These are phyloP conservation scores for Postia placenta DNA, from an alignment of 768 basidiomycete species.

Conservation along the genomic window DNA sequence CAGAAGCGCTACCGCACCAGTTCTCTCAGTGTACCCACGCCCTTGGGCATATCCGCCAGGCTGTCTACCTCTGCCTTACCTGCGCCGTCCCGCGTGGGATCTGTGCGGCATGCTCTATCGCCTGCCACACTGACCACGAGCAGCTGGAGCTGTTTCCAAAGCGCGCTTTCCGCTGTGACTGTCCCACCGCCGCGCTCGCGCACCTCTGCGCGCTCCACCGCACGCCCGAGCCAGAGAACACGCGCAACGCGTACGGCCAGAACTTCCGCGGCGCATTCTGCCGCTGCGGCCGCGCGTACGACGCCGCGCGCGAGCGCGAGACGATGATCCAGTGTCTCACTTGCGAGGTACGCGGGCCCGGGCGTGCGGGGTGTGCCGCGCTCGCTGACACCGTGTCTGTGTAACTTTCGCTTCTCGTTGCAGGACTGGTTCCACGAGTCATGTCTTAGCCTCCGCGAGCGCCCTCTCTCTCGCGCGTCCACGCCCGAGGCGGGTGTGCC, in stretches of 20 bases:
- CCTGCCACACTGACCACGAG: conserved; percentile 83
- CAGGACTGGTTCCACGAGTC: conserved; percentile 94
- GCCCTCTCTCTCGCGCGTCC: conserved; percentile 44
- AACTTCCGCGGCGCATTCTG: conserved; percentile 74
- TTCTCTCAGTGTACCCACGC: conserved; percentile 38
- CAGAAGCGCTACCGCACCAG: conserved; percentile 35
- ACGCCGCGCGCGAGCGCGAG: conserved; percentile 67
- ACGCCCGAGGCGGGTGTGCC: conserved; percentile 22
- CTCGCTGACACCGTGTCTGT: conserved; percentile 2
- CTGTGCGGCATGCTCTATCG: conserved; percentile 80
- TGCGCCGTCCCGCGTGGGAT: conserved; percentile 65
- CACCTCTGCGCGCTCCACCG: conserved; percentile 63
- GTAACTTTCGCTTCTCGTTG: neutral
- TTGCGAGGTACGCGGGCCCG: conserved; percentile 71
- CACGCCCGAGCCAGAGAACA: conserved; percentile 47
- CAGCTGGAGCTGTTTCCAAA: conserved; percentile 87
- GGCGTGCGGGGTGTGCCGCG: neutral
- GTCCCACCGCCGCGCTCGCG: conserved; percentile 59
- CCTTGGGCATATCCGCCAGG: conserved; percentile 49
- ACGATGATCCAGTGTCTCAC: conserved; percentile 86
- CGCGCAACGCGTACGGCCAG: conserved; percentile 58
- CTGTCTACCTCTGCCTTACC: conserved; percentile 75
- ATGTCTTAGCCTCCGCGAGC: conserved; percentile 73
- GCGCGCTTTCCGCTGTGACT: conserved; percentile 78
- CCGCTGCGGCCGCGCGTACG: conserved; percentile 66